phyloP scores from a whole-genome alignment of 495 filamentous ascomycete species.

The Opeltia flavorubescens region DNA sequence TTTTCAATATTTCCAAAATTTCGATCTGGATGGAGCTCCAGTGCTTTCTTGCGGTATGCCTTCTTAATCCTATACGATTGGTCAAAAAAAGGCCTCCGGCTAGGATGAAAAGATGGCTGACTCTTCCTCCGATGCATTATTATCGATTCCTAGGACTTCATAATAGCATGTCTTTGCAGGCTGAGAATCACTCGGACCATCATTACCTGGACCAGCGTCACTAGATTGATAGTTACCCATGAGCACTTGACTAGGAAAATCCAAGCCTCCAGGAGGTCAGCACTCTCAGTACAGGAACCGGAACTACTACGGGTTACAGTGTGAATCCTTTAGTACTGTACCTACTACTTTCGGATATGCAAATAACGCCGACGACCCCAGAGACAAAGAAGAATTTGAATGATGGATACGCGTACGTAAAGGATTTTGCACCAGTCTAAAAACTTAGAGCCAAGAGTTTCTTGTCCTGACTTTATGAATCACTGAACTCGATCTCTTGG shows the following conservation, averaged over 20 bases:
- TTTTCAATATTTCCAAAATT: conserved; percentile 78
- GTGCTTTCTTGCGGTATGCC: conserved; percentile 77
- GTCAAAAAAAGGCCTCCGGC: neutral
- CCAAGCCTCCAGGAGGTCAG: no score
- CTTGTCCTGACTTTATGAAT: no score
- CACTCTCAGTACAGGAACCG: no score
- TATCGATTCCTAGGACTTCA: conserved; percentile 63
- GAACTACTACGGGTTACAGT: no score
- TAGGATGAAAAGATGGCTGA: conserved; percentile 26
- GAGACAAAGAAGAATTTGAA: no score
- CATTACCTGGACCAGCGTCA: conserved; percentile 21
- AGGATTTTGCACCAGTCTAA: no score
- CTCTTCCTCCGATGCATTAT: conserved; percentile 70
- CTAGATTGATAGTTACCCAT: conserved; percentile 82
- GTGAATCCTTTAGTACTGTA: no score
- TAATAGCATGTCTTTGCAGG: conserved; percentile 74
- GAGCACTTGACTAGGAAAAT: neutral
- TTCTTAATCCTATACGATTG: conserved; percentile 61
- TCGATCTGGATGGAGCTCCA: conserved; percentile 89
- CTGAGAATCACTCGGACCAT: conserved; percentile 9
- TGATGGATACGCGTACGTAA: no score
- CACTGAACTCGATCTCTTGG: no score
- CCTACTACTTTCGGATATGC: no score
- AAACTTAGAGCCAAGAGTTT: no score
- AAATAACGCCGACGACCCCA: no score